Base-by-base conservation (phyloP, 2,329 filamentous ascomycete genomes). In the Xylariaceae sp. region DNA sequence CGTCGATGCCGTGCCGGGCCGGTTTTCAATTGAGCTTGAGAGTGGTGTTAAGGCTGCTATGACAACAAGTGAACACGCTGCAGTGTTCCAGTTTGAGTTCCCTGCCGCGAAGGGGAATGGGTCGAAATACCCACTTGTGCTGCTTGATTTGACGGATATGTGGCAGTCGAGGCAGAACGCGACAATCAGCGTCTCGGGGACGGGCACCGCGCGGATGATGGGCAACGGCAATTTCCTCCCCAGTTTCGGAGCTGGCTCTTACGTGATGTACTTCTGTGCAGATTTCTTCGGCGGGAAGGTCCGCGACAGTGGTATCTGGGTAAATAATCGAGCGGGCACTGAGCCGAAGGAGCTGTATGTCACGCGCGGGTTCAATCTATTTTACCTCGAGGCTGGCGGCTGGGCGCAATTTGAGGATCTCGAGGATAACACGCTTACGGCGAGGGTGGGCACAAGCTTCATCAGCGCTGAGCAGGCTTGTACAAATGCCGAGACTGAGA, bases 361-460 rank as follows among this genome's bases (percentile, higher is more conserved):
- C 58, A 65, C 62, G 0, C 64, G 73, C 32, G 69, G 67, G 27
- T 67, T 71, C 48, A 71, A 71, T 51, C 59, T 64, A 40, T 70
- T 72, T 29, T 67, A 62, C 22, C 58, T 74, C 4, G 66, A 69
- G 42, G 66, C 63, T 0, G 80, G 80, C 2, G 79, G 73, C 2
- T 85, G 77, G 68, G 71, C 72, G 11, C 72, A 75, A 22, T 83
- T 85, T 46, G 50, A 73, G 34, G 55, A 73, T 3, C 47, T 65
- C 6, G 34, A 37, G n/a, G 54, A 74, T 42, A 70, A 71, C 20
- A 71, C 71, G 2, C 67, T 86, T 12, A 63, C 76, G n/a, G 80
- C 73, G 7, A 69, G 82, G 19, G 75, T 85, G 40, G 83, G 82
- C 0, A 65, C 84, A 7, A 85, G 81, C 49, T 85, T 85, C 60